Percentiles rank a stretch among this genome's conserved stretches.
Conservation (phyloP, 805 yeast genomes). For the Candida pini region DNA sequence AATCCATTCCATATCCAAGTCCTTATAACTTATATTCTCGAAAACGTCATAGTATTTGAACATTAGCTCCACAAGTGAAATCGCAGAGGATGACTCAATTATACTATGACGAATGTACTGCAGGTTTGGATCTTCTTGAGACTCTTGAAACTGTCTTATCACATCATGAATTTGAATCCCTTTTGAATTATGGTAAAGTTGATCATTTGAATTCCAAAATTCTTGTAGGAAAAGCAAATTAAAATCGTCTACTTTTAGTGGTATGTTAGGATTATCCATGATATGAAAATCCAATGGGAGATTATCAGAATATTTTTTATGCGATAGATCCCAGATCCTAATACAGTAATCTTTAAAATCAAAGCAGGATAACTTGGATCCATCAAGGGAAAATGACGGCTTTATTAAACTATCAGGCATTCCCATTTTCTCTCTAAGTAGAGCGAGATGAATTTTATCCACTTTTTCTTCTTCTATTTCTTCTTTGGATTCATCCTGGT, state of each 20-base stretch:
- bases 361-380: constrained; percentile 15
- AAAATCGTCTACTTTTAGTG: constrained; percentile 24
- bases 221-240: constrained; percentile 20
- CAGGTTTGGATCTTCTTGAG: too few species aligned
- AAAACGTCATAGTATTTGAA: constrained; percentile 19
- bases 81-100: constrained; percentile 1
- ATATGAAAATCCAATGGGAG: constrained; percentile 8
- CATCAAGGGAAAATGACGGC: constrained; percentile 17
- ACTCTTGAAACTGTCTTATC: constrained; percentile 9
- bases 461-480: neutral
- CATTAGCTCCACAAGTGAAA: constrained; percentile 17
- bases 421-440: constrained; percentile 10
- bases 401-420: constrained; percentile 2
- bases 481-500: too few species aligned
- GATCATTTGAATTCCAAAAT: constrained; percentile 12
- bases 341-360: constrained; percentile 15
- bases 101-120: too few species aligned
- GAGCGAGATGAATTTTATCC: too few species aligned
- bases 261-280: constrained; percentile 15
- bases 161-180: constrained; percentile 3
- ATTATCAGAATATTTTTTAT: constrained; percentile 3
- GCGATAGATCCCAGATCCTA: constrained; percentile 17
- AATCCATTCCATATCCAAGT: constrained; percentile 21
- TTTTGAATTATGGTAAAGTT: constrained; percentile 3
- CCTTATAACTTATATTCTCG: constrained; percentile 9